phyloP scores from a whole-genome alignment of 208 protist species.

The Lotmaria passim region DNA sequence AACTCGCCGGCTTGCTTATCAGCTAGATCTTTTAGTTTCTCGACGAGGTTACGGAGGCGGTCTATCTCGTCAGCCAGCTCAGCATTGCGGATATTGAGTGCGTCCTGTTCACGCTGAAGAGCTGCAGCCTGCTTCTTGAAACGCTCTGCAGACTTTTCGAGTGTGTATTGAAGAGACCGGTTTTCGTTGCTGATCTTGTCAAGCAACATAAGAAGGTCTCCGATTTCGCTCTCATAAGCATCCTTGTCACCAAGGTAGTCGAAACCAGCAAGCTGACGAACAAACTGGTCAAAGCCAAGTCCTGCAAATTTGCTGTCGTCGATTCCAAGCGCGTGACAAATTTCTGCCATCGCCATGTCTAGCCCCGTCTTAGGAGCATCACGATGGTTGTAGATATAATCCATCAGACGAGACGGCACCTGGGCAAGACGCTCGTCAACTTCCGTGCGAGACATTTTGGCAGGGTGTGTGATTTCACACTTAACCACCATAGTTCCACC shows the following conservation, averaged over 20 bases:
- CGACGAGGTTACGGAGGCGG: too few species aligned
- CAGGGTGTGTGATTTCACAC: slow-evolving; percentile 52
- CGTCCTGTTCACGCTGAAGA: slow-evolving; percentile 19
- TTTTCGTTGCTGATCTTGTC: slow-evolving; percentile 68
- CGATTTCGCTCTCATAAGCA: slow-evolving; percentile 68
- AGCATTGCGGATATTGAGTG: slow-evolving; percentile 37
- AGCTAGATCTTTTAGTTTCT: slow-evolving; percentile 14
- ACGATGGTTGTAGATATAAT: slow-evolving; percentile 32
- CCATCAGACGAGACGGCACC: slow-evolving; percentile 52
- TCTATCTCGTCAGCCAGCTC: slow-evolving; percentile 32
- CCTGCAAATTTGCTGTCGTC: slow-evolving; percentile 43
- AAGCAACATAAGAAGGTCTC: slow-evolving; percentile 61
- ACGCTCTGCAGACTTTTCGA: slow-evolving; percentile 62
- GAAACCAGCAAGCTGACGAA: slow-evolving; percentile 41
- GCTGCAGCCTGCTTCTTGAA: slow-evolving; percentile 57
- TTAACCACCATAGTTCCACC: slow-evolving; percentile 20
- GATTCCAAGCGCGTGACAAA: slow-evolving; percentile 49
- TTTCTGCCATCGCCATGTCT: slow-evolving; percentile 49
- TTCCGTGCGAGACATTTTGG: slow-evolving; percentile 25
- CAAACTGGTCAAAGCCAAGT: slow-evolving; percentile 47
- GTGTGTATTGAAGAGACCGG: slow-evolving; percentile 52
- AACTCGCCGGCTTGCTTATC: not conserved
- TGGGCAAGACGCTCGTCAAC: slow-evolving; percentile 33
- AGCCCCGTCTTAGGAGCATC: slow-evolving; percentile 49
- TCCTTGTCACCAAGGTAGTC: slow-evolving; percentile 54